phyloP scores from a whole-genome alignment of 1,284 basidiomycete species.

The Tausonia pullulans region DNA sequence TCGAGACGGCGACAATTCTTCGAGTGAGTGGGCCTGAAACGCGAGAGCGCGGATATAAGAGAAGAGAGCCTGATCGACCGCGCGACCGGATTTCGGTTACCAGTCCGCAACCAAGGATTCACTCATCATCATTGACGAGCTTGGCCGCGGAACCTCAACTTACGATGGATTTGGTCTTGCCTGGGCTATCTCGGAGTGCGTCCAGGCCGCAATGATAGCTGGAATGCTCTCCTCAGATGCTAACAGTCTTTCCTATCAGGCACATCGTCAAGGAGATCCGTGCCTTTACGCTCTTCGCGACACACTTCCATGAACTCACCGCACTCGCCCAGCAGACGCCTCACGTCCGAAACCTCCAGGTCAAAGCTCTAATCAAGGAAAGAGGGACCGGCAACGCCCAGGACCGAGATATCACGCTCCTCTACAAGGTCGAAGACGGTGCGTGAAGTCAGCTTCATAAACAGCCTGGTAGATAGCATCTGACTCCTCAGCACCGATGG shows the following conservation, averaged over 20 bases:
- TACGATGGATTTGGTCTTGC: conserved; percentile 98
- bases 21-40: conserved; percentile 43
- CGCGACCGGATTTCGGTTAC: background rate
- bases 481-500: too few species aligned
- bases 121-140: conserved; percentile 94
- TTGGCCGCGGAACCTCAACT: conserved; percentile 95
- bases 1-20: conserved; percentile 83
- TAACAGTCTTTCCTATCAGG: conserved; percentile 35
- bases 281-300: conserved; percentile 91
- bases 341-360: conserved; percentile 90
- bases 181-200: conserved; percentile 95
- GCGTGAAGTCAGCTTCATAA: conserved; percentile 20
- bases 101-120: conserved; percentile 86
- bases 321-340: conserved; percentile 72
- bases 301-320: conserved; percentile 96
- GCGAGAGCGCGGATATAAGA: background rate
- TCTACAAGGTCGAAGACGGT: conserved; percentile 95
- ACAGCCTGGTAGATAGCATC: too few species aligned
- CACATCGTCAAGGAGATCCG: conserved; percentile 86
- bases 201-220: conserved; percentile 6
- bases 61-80: background rate
- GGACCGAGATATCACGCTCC: conserved; percentile 76
- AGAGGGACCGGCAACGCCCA: conserved; percentile 43
- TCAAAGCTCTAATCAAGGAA: conserved; percentile 75
- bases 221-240: background rate